phyloP scores from a whole-genome alignment of 2,329 filamentous ascomycete genomes.

The Fusarium domesticum region DNA sequence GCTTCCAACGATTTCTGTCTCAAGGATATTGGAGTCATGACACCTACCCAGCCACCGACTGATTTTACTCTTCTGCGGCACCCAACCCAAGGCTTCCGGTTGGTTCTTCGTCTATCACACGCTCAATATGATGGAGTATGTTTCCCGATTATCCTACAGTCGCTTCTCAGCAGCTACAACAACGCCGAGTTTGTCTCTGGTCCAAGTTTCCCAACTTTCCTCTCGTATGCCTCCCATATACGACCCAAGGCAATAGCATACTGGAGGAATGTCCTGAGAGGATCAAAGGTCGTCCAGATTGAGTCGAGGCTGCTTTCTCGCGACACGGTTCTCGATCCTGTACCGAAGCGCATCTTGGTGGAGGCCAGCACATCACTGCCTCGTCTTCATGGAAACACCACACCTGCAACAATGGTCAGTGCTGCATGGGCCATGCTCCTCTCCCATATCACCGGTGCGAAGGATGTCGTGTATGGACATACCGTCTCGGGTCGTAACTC shows the following conservation, averaged over 20 bases:
- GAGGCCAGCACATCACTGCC: constrained; percentile 1
- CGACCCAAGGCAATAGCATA: constrained; percentile 30
- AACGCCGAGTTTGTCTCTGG: constrained; percentile 21
- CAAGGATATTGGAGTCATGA: constrained; percentile 1
- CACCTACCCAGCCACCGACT: constrained; percentile 8
- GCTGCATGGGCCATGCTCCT: constrained; percentile 41
- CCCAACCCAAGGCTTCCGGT: constrained; percentile 10
- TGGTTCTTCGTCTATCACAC: constrained; percentile 40
- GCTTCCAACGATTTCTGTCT: constrained; percentile 10
- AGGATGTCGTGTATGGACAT: constrained; percentile 41
- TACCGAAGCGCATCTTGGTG: background rate
- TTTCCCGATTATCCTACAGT: constrained; percentile 38
- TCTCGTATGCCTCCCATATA: background rate
- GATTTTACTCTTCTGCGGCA: constrained; percentile 17
- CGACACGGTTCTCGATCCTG: background rate
- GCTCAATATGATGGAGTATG: constrained; percentile 48
- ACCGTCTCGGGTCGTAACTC: constrained; percentile 40
- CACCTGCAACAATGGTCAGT: constrained; percentile 37
- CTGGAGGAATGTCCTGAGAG: constrained; percentile 43
- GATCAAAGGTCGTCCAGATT: constrained; percentile 30
- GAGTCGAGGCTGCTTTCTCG: background rate
- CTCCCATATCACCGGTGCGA: constrained; percentile 32
- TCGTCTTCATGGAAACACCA: constrained; percentile 7
- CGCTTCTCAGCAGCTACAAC: constrained; percentile 37
- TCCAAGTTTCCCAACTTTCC: constrained; percentile 25